These are phyloP conservation scores for Parachlorella kessleri DNA, from an alignment of 139 green algal species.

Conservation along the genomic window DNA sequence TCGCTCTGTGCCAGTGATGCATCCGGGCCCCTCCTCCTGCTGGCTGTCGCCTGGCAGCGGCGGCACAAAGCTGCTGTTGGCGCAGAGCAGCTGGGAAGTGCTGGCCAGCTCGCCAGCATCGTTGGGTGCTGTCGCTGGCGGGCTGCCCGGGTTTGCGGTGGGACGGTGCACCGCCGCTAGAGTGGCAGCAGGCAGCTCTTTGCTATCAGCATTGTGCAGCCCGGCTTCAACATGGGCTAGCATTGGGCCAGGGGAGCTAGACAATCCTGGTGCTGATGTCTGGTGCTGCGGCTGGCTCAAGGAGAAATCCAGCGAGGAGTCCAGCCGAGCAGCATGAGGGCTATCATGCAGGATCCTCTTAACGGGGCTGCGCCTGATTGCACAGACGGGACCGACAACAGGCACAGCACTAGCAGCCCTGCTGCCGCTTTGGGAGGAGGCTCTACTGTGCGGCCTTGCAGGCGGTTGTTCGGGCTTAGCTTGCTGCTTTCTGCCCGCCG, in stretches of 20 bases:
- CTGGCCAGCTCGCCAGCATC: background rate
- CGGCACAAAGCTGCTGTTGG: background rate
- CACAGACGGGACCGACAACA: background rate
- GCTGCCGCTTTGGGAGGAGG: background rate
- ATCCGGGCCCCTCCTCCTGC: too few relatives aligned
- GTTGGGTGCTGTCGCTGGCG: background rate
- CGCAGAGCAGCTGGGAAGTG: background rate
- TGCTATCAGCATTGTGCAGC: background rate
- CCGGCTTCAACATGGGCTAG: too few relatives aligned
- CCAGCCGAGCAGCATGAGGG: too few relatives aligned
- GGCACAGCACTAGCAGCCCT: background rate
- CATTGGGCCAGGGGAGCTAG: too few relatives aligned
- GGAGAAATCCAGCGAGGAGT: too few relatives aligned
- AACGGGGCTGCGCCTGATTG: too few relatives aligned
- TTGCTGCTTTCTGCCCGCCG: too few relatives aligned
- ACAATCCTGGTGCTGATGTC: too few relatives aligned
- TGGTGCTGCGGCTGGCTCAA: too few relatives aligned
- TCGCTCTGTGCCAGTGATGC: too few relatives aligned
- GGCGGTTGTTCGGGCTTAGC: too few relatives aligned
- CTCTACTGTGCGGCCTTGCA: background rate
- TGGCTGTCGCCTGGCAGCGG: background rate
- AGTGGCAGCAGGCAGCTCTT: background rate
- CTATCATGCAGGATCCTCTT: too few relatives aligned
- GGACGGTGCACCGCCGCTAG: background rate
- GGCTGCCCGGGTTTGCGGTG: background rate